These are phyloP conservation scores for Salvia sclarea DNA, from an alignment of 305 asterid species.

Conservation along the genomic window DNA sequence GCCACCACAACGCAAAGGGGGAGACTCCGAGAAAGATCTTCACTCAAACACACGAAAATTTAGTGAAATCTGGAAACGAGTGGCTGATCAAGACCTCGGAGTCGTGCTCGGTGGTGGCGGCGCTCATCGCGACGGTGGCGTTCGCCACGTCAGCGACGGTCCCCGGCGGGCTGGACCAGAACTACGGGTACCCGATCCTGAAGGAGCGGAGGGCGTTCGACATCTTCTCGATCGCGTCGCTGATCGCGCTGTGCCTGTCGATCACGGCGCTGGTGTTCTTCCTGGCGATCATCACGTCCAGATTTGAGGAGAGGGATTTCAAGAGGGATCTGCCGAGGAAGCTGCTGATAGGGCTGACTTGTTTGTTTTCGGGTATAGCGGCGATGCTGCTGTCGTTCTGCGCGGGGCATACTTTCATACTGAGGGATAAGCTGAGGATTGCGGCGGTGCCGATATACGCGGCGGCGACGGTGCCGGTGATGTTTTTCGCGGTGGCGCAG, in stretches of 20 bases:
- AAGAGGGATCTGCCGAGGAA: constrained; percentile 41
- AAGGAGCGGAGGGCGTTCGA: constrained; percentile 30
- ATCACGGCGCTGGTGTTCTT: constrained; percentile 54
- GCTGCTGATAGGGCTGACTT: constrained; percentile 43
- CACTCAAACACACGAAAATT: constrained; percentile 33
- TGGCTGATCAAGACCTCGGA: constrained; percentile 61
- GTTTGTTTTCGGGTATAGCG: constrained; percentile 36
- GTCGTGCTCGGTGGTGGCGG: constrained; percentile 58
- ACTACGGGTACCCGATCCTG: constrained; percentile 35
- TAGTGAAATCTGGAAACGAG: constrained; percentile 37
- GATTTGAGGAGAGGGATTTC: constrained; percentile 47
- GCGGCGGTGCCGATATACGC: constrained; percentile 35
- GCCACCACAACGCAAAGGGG: constrained; percentile 39
- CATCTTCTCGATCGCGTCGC: constrained; percentile 42
- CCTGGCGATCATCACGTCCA: constrained; percentile 54
- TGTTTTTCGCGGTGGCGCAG: constrained; percentile 35
- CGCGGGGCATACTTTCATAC: constrained; percentile 41
- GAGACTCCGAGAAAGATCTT: constrained; percentile 48
- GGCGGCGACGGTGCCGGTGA: constrained; percentile 33
- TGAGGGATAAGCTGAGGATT: constrained; percentile 27
- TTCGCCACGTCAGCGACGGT: constrained; percentile 54
- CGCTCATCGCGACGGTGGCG: constrained; percentile 62
- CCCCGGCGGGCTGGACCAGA: constrained; percentile 48
- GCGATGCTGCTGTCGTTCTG: constrained; percentile 44
- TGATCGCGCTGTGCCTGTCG: constrained; percentile 50